phyloP scores from a whole-genome alignment of 192 early-diverging fungal species.

The Coemansia sp. region DNA sequence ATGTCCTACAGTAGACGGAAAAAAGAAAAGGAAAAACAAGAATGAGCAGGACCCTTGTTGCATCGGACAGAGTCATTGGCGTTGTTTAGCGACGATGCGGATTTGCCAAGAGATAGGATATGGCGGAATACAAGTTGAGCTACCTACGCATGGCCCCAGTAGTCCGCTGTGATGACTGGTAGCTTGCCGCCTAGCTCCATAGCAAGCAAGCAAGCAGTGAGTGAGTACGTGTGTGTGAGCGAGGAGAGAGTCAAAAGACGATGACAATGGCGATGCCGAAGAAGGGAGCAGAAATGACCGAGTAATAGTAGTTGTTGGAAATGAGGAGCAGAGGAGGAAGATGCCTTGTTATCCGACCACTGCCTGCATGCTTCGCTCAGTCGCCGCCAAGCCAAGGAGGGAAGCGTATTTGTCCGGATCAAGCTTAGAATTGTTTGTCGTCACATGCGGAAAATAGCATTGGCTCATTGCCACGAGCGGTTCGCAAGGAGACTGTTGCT shows the following conservation, averaged over 20 bases:
- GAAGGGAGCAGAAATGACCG: background rate
- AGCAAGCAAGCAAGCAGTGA: background rate
- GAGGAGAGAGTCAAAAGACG: background rate
- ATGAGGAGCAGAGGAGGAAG: background rate
- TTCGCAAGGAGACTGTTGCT: background rate
- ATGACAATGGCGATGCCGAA: background rate
- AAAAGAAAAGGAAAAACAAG: background rate
- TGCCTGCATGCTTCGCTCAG: background rate
- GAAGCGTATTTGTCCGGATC: background rate
- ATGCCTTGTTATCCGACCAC: background rate
- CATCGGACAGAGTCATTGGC: background rate
- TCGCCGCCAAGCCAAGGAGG: background rate
- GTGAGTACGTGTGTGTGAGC: background rate
- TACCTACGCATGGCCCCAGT: slow-evolving; percentile 66
- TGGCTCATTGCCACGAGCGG: background rate
- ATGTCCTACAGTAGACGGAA: slow-evolving; percentile 27
- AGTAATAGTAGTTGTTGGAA: background rate
- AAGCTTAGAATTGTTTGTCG: background rate
- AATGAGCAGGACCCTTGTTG: background rate
- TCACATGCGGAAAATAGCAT: background rate
- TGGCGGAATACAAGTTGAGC: background rate
- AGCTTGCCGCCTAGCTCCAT: slow-evolving; percentile 24
- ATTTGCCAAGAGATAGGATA: background rate
- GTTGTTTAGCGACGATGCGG: background rate
- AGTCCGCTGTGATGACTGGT: slow-evolving; percentile 13